Evolutionary conservation across 106 monocot genomes (phyloP).

Genomic region (Dendrobium catenatum): DNA sequence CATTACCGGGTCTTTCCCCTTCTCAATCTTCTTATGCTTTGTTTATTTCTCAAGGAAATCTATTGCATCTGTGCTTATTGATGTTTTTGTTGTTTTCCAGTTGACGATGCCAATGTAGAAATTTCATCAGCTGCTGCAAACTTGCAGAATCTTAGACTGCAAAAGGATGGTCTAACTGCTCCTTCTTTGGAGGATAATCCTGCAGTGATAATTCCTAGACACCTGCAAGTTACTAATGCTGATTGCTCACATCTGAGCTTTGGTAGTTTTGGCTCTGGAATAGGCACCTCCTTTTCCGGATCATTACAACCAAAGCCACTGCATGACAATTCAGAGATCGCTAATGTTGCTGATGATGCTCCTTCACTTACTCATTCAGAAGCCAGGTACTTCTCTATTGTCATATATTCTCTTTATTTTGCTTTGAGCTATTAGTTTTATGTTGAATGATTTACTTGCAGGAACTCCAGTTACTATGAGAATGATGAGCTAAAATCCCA

Average conservation of each 20-base stretch:
- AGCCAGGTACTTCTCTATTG: slow-evolving; percentile 34
- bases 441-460: slow-evolving; percentile 19
- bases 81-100: slow-evolving; percentile 32
- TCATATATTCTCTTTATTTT: slow-evolving; percentile 1
- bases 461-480: slow-evolving; percentile 60
- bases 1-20: too few species aligned
- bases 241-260: slow-evolving; percentile 90
- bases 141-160: slow-evolving; percentile 57
- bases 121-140: slow-evolving; percentile 46
- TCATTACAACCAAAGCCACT: slow-evolving; percentile 34
- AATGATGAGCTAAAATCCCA: slow-evolving; percentile 35
- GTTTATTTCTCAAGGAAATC: slow-evolving; percentile 3
- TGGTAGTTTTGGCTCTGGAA: slow-evolving; percentile 84
- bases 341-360: slow-evolving; percentile 34
- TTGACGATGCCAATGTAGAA: slow-evolving; percentile 33
- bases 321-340: slow-evolving; percentile 35
- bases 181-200: slow-evolving; percentile 49
- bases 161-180: slow-evolving; percentile 33
- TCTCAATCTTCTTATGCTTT: background rate
- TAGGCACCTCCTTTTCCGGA: slow-evolving; percentile 47
- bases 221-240: slow-evolving; percentile 66
- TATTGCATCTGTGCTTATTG: slow-evolving; percentile 1
- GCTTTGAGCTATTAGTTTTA: background rate
- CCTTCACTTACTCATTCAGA: slow-evolving; percentile 40
- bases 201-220: slow-evolving; percentile 81